Evolutionary conservation across 257 asterid genomes (phyloP).

Genomic region (Penstemon newberryi): DNA sequence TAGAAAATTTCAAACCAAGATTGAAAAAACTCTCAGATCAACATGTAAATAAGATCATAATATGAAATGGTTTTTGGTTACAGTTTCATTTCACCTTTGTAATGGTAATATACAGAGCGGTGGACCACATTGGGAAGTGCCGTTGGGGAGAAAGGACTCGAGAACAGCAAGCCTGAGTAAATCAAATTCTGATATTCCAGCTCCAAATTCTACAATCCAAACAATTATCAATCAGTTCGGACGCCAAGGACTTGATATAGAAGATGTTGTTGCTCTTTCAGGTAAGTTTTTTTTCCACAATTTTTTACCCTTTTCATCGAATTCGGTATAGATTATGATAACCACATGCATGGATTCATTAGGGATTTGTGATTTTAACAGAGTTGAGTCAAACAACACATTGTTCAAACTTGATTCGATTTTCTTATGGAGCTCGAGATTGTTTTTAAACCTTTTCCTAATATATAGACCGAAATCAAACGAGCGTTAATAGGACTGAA

Average conservation of each 20-base stretch:
- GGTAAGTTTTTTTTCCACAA: slow-evolving; percentile 32
- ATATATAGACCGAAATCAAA: too few relatives aligned
- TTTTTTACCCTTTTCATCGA: too few relatives aligned
- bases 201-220: slow-evolving; percentile 76
- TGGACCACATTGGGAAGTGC: slow-evolving; percentile 87
- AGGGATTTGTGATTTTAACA: too few relatives aligned
- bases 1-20: too few relatives aligned
- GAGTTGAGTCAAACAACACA: too few relatives aligned
- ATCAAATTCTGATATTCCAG: slow-evolving; percentile 61
- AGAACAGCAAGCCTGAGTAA: slow-evolving; percentile 52
- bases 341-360: too few relatives aligned
- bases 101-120: slow-evolving; percentile 53
- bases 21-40: neutral
- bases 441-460: too few relatives aligned
- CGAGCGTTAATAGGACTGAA: too few relatives aligned
- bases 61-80: neutral
- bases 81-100: neutral
- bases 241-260: slow-evolving; percentile 58
- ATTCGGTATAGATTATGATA: too few relatives aligned
- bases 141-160: slow-evolving; percentile 78
- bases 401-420: too few relatives aligned
- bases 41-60: neutral
- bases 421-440: too few relatives aligned
- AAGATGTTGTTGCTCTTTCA: slow-evolving; percentile 80
- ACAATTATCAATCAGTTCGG: slow-evolving; percentile 48